Base-by-base conservation (phyloP, 768 basidiomycete species). In the Mycena amicta region DNA sequence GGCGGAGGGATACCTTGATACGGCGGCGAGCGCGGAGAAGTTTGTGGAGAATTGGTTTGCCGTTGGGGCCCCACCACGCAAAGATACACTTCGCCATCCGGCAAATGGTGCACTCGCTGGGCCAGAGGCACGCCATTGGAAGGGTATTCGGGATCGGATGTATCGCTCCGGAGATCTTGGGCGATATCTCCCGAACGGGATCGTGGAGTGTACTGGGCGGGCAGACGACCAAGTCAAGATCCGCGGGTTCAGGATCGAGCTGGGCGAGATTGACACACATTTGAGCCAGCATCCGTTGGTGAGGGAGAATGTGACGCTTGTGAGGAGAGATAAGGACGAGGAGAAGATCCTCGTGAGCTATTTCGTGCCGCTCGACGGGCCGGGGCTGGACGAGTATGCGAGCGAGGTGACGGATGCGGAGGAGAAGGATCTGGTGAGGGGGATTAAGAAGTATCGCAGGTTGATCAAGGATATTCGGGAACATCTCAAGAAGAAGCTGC, bases 221-320 rank as follows among this genome's bases (percentile, higher is more conserved):
- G 95, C 96, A 2, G 97, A 99, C 70, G 96, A 98, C 70, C 97
- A 99, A 70, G 93, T 99, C 76, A 98, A 99, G 77, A 98, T 99
- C 73, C 91, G 97, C 54, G 97, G 97, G 2, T 99, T 99, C 87
- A 83, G 97, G 25, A 98, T 99, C 68, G 97, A 99, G 71, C 83
- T 98, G 5, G 95, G 95, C 16, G 97, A 99, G 72, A 97, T 99
- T 63, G 97, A 99, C 71, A 97, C 92, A 0, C 88, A 96, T 75
- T 85, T 99, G 56, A 92, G 90, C 66, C 88, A 95, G 67, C 95
- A 98, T 70, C 90, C 93, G 6, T 83, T 93, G 20, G 86, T 99
- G 2, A 80, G 96, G n/a, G 97, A 98, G 76, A 99, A 99, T 71
- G 95, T 99, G 52, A 98, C 97, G 2, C 83, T 98, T 37, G 95